Evolutionary conservation across 2,329 filamentous ascomycete species (phyloP).

Genomic region (Ilyonectria sp.): DNA sequence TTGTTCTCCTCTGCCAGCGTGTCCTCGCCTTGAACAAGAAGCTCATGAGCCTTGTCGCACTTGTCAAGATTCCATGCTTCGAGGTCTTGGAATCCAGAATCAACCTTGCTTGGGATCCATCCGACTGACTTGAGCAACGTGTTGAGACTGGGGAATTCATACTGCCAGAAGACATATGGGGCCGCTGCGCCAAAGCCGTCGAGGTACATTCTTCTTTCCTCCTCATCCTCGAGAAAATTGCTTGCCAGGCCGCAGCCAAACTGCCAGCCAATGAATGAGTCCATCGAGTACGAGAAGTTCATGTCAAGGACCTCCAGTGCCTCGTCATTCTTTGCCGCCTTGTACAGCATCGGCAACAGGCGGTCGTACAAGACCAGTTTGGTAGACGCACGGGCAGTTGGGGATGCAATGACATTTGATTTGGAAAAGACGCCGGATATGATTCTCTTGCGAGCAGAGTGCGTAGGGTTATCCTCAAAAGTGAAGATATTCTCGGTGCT

Average conservation of each 20-base stretch:
- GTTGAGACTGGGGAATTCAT: constrained; percentile 25
- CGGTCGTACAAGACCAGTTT: constrained; percentile 23
- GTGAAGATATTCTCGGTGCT: constrained; percentile 30
- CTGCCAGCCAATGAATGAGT: constrained; percentile 34
- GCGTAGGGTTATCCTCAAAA: constrained; percentile 25
- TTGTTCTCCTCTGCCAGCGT: no score
- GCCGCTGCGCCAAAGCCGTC: constrained; percentile 27
- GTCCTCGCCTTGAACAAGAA: neutral
- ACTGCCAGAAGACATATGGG: constrained; percentile 27
- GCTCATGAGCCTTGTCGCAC: constrained; percentile 18
- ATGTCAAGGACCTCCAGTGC: constrained; percentile 28
- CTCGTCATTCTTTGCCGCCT: constrained; percentile 9
- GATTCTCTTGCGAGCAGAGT: constrained; percentile 33
- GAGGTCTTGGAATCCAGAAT: constrained; percentile 24
- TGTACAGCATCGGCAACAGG: constrained; percentile 16
- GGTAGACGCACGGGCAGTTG: constrained; percentile 13
- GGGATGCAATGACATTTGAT: constrained; percentile 23
- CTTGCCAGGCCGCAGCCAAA: constrained; percentile 26
- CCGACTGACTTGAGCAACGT: constrained; percentile 11
- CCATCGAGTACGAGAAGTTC: constrained; percentile 33
- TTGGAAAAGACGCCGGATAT: constrained; percentile 34
- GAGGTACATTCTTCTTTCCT: constrained; percentile 23
- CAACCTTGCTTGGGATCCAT: constrained; percentile 26
- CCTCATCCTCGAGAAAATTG: constrained; percentile 33
- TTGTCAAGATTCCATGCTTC: constrained; percentile 29